Evolutionary conservation across 257 asterid genomes (phyloP).

Genomic region (Solanum sparsipilum): DNA sequence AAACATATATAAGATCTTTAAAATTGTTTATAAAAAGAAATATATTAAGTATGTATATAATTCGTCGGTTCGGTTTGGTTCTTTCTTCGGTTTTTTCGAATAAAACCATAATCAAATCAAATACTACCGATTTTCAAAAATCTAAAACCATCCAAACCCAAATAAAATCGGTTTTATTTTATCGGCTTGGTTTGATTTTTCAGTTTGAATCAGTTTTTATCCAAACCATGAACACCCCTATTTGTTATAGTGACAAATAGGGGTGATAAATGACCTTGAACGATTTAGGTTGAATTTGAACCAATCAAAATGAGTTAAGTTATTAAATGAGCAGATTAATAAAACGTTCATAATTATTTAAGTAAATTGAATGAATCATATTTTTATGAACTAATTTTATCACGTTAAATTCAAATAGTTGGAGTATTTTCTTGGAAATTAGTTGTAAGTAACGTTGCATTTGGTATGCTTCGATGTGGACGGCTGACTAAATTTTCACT

Average conservation of each 20-base stretch:
- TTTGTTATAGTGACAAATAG: not conserved
- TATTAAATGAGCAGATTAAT: not conserved
- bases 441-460: not conserved
- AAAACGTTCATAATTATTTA: accelerated
- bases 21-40: too few relatives aligned
- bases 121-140: too few relatives aligned
- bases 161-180: too few relatives aligned
- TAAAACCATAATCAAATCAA: too few relatives aligned
- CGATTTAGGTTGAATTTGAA: not conserved
- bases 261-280: not conserved
- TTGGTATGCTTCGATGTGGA: not conserved
- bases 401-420: not conserved
- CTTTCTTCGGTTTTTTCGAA: too few relatives aligned
- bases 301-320: not conserved
- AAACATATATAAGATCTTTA: too few relatives aligned
- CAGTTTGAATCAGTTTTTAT: too few relatives aligned
- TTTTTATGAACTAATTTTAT: not conserved
- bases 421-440: not conserved
- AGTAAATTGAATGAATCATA: accelerated
- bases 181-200: too few relatives aligned
- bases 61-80: too few relatives aligned
- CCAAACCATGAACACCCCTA: too few relatives aligned
- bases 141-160: too few relatives aligned
- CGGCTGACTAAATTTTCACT: not conserved
- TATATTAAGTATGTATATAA: too few relatives aligned